Evolutionary conservation across 1,284 basidiomycete species (phyloP), one percentile per base, ranked within the genome.

Genomic region (Sporisorium exsertum): DNA sequence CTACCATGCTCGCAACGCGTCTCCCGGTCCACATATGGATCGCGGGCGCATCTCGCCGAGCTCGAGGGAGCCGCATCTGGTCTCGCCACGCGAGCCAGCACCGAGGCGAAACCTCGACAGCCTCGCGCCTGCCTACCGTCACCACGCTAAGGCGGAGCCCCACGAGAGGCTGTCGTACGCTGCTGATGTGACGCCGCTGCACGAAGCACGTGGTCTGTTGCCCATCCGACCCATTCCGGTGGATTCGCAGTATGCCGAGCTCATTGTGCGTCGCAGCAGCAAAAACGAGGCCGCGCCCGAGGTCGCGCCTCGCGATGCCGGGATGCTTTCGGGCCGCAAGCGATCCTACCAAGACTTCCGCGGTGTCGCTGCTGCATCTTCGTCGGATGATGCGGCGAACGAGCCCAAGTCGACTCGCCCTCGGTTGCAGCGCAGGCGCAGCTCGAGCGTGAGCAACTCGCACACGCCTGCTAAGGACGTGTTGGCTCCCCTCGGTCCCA

Each of bases 211-310:
- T 18, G 70, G 70, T 20, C 29, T 77, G 50, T 55, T 72, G n/a
- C 74, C 74, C n/a, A 77, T 77, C 16, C 62, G 62, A 13, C 74
- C 74, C 16, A 72, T 77, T 24, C 70, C 66, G 3, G 66, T 73
- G 16, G 65, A 72, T 47, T 73, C 74, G 16, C 64, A 69, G 45
- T 37, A 66, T 32, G 55, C 69, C 5, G 67, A 58, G 12, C 54
- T 65, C 4, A 42, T 60, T 3, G 27, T 63, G 50, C 60, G 64
- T 29, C 68, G 69, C 32, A 35, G 27, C 42, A 69, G 64, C 54
- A 55, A n/a, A n/a, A n/a, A 67, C 16, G 55, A 62, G 1, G 20
- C 27, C 3, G 20, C 45, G 1, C 12, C 22, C 2, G 53, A 62
- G 9, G 16, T 33, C 2, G 42, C 51, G 40, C 20, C 37, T 20